Evolutionary conservation across 306 rosid species (phyloP), one percentile per base, ranked within the genome.

Genomic region (Vigna angularis): DNA sequence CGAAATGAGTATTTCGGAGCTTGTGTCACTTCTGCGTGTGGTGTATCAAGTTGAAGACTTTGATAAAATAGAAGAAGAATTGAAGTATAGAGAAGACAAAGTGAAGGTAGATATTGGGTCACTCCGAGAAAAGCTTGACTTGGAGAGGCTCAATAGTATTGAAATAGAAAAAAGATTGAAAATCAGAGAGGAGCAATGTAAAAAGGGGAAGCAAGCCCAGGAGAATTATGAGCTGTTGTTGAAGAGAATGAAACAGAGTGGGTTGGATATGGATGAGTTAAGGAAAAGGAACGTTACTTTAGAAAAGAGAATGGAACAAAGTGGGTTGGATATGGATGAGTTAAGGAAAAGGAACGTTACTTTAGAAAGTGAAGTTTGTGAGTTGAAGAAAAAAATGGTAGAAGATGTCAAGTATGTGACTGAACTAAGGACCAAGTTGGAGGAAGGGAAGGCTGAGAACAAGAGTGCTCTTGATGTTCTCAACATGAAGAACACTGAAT

Each of bases 151-250:
- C 13, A 4, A 0, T 4, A 78, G 76, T 48, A n/a, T 70, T 47
- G n/a, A 71, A 0, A 44, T 12, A 4, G 82, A 82, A n/a, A 65
- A 69, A 8, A 24, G 74, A 10, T 17, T 85, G 15, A 78, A 15
- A 17, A 68, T 16, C 62, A 81, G 40, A 34, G 77, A 74, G 34
- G 81, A 62, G 34, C 7, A n/a, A 0, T 61, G 47, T 16, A 67
- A 69, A 17, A 53, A 38, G 22, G 77, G 83, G 63, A 47, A 61
- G 42, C 69, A 6, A 18, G 48, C 52, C 0, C 32, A 28, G 2
- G 66, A 52, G 4, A 62, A 14, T 17, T 85, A 85, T 34, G 88
- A 85, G 45, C 34, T 18, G 2, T 62, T 85, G 83, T 24, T 85
- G 77, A 70, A 30, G 40, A 18, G 6, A 7, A 66, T 81, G 7